Base-by-base conservation (phyloP, 495 filamentous ascomycete genomes). In the Chaetomidium leptoderma region DNA sequence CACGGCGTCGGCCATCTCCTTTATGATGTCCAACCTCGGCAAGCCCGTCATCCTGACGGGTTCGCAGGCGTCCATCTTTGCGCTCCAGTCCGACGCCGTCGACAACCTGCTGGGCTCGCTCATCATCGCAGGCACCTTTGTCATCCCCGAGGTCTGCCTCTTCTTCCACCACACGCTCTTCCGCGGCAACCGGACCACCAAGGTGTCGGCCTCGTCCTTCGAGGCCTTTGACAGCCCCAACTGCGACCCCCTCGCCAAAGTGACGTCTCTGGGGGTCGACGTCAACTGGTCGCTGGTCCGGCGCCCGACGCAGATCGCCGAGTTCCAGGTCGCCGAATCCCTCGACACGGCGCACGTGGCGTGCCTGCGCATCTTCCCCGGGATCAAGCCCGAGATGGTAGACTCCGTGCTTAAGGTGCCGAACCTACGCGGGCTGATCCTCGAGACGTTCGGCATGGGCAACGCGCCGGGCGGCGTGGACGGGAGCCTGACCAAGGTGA, bases 121-220 rank as follows among this genome's bases (percentile, higher is more conserved):
- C 53, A 92, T 96, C 66, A 89, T 98, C 58, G 93, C 93, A 7
- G 92, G 92, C 45, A 93, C 95, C 54, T 98, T 97, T 72, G 89
- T 91, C 76, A 91, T 98, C 60, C 92, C 93, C 0, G 93, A 98
- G 69, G 92, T 98, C 30, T 92, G 90, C 68, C 78, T 98, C 44
- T 97, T 95, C 76, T 98, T 98, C 78, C 89, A 93, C 70, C 87
- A 95, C 74, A 88, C 81, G 47, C 81, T 98, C n/a, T 95, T 88
- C 70, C 85, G 93, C 14, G 93, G 92, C 14, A 97, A 97, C 68
- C 81, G 93, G 43, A 80, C 86, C 3, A 96, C 90, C 55, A 98
- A 98, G 72, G 81, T 92, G 33, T 91, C 91, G 23, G 87, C 93
- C 0, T 87, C 85, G 48, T 84, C 88, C 37, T 96, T 96, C 68